phyloP scores from a whole-genome alignment of 2,329 filamentous ascomycete genomes.

The Juglanconis juglandina region DNA sequence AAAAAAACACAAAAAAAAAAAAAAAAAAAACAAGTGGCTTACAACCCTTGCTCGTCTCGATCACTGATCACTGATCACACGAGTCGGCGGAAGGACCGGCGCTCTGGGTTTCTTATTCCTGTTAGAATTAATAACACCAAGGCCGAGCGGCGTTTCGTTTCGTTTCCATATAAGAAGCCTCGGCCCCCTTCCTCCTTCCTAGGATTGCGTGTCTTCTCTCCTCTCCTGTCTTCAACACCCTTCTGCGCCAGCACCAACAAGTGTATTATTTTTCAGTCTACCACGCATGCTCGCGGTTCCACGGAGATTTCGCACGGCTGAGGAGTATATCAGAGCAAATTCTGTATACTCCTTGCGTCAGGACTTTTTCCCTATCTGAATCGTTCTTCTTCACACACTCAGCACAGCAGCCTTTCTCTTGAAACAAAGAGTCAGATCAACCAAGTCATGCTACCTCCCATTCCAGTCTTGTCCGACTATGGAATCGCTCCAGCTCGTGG shows the following conservation, averaged over 20 bases:
- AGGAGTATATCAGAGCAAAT: conserved; percentile 56
- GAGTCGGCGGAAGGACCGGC: not conserved
- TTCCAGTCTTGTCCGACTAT: conserved; percentile 70
- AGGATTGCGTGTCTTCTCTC: not conserved
- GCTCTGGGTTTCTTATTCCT: not conserved
- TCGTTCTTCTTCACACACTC: conserved; percentile 2
- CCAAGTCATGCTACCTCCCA: conserved; percentile 52
- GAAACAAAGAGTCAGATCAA: not conserved
- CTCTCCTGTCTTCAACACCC: conserved; percentile 10
- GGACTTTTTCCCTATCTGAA: conserved; percentile 33
- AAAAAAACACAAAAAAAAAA: too few species aligned
- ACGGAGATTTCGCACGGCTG: conserved; percentile 50
- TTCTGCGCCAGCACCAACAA: not conserved
- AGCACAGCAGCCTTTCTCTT: not conserved
- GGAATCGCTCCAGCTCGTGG: conserved; percentile 75
- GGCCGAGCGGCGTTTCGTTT: conserved; percentile 7
- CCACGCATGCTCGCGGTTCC: conserved; percentile 33
- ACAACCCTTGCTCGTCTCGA: not conserved
- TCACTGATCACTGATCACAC: not conserved
- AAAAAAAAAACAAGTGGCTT: not conserved
- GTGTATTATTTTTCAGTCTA: conserved; percentile 2
- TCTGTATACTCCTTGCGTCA: conserved; percentile 66
- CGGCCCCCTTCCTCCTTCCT: not conserved
- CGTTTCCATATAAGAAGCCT: conserved; percentile 5
- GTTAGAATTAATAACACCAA: conserved; percentile 2